Base-by-base conservation (phyloP, 441 rosid genomes). In the Aleurites moluccanus region DNA sequence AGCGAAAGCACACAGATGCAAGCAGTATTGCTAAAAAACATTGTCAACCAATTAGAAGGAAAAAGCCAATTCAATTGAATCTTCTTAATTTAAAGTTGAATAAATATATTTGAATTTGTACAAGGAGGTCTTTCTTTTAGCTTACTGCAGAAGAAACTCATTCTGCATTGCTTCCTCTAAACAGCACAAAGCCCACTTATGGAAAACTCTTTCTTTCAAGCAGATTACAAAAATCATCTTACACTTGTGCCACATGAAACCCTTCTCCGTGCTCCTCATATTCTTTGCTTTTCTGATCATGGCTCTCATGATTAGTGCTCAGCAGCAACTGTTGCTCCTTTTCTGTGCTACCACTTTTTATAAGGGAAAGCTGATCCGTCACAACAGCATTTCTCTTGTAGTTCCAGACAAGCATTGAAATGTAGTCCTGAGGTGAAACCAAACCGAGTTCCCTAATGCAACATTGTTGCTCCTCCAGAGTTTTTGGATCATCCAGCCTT, bases 401-500 rank as follows among this genome's bases (percentile, higher is more conserved):
- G 88, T 91, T 93, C 99, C 99, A 95, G 59, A 95, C 98, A 75
- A 95, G 91, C 98, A 95, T 92, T 6, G 97, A 89, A 55, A 88
- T 77, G 79, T 89, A 93, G 75, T 95, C 97, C 80, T 93, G 98
- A 64, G 99, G 89, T 2, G 99, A 95, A 77, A 95, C 86, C 6
- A 95, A 92, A 40, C 99, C 98, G 52, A 86, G 91, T 75, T 86
- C 97, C 75, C 82, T 82, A 27, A 95, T 89, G 79, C 85, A 83
- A 52, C 73, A 72, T 79, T 80, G 85, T 77, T 90, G 97, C 84
- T 90, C 95, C 81, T 89, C 97, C 67, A 95, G 57, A 16, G 91
- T 90, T 75, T 84, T 88, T n/a, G 93, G 90, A 66, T 89, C 91
- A 50, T 88, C 92, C 30, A 95, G 93, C 45, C 66, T 86, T 78